Percentiles rank a stretch among this genome's conserved stretches.
Conservation (phyloP, 257 asterid species). For the Penstemon newberryi region DNA sequence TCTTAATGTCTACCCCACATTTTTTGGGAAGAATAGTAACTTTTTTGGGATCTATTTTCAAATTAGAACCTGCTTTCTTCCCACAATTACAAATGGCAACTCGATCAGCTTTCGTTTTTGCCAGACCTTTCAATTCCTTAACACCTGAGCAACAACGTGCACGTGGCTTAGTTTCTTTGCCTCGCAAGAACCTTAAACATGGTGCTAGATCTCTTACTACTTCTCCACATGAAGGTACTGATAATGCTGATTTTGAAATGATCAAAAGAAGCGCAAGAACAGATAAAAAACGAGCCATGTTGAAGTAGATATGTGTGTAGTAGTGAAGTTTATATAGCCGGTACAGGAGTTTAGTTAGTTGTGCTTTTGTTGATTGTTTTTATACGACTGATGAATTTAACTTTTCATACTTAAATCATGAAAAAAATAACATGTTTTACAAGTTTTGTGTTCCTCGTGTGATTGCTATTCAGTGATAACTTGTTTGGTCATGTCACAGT, state of each 20-base stretch:
- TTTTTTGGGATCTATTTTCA: slow-evolving; percentile 20
- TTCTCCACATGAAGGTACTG: slow-evolving; percentile 23
- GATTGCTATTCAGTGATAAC: no score
- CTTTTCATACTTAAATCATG: slow-evolving; percentile 25
- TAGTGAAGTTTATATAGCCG: slow-evolving; percentile 9
- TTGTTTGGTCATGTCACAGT: no score
- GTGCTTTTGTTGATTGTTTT: slow-evolving; percentile 18
- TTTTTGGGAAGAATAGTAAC: slow-evolving; percentile 26
- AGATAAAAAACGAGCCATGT: slow-evolving; percentile 16
- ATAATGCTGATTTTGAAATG: slow-evolving; percentile 15
- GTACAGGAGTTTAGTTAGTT: slow-evolving; percentile 16
- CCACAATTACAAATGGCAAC: slow-evolving; percentile 29
- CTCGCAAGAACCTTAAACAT: slow-evolving; percentile 29
- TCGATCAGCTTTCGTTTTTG: slow-evolving; percentile 24
- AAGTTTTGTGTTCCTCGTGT: no score
- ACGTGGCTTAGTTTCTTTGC: not conserved
- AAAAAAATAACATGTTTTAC: no score
- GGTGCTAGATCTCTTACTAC: slow-evolving; percentile 10
- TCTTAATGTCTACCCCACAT: slow-evolving; percentile 20
- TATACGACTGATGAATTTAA: slow-evolving; percentile 14
- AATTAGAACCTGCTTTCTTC: slow-evolving; percentile 21
- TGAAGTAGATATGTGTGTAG: not conserved
- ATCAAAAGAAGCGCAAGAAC: slow-evolving; percentile 1
- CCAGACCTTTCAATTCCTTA: not conserved
- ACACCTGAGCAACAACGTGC: slow-evolving; percentile 31